Percentiles rank a stretch among this genome's conserved stretches.
Evolutionary conservation across 176 grass and related monocot genomes (phyloP).

Genomic region (Paspalum vaginatum): DNA sequence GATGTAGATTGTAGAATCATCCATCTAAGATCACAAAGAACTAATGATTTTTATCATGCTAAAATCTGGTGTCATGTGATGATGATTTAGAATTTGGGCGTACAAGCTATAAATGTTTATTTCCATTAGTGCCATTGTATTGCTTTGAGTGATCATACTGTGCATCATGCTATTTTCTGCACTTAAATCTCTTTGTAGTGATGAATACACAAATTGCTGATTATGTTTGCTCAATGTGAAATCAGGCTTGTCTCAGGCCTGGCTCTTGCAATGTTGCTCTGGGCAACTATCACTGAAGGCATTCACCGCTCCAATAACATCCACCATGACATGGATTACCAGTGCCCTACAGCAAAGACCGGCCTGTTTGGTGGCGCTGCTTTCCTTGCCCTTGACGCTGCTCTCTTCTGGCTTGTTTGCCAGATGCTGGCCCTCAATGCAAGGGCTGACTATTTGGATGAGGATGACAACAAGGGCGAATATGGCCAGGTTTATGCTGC

Average conservation of each 20-base stretch:
- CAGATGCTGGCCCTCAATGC: slow-evolving; percentile 77
- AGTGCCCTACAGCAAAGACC: slow-evolving; percentile 84
- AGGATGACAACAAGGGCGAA: slow-evolving; percentile 63
- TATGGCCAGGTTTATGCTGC: slow-evolving; percentile 69
- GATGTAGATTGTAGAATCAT: not conserved
- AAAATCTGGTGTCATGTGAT: not conserved
- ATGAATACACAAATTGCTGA: not conserved
- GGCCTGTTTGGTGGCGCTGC: slow-evolving; percentile 83
- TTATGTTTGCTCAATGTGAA: slow-evolving; percentile 27
- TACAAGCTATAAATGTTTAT: not conserved
- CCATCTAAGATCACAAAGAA: not conserved
- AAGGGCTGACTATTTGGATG: slow-evolving; percentile 68
- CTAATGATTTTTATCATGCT: not conserved
- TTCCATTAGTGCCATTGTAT: not conserved
- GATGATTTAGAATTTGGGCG: not conserved
- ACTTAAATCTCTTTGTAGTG: not conserved
- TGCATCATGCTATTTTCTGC: not conserved
- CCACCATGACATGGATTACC: slow-evolving; percentile 55
- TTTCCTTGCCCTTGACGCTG: slow-evolving; percentile 66
- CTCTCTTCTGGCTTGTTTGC: slow-evolving; percentile 76
- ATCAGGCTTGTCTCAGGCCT: slow-evolving; percentile 67
- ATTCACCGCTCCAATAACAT: slow-evolving; percentile 51
- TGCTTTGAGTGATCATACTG: not conserved
- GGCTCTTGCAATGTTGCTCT: slow-evolving; percentile 64
- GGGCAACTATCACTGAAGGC: slow-evolving; percentile 62